Base-by-base conservation (phyloP, 306 rosid genomes). In the Adenanthera pavonina region DNA sequence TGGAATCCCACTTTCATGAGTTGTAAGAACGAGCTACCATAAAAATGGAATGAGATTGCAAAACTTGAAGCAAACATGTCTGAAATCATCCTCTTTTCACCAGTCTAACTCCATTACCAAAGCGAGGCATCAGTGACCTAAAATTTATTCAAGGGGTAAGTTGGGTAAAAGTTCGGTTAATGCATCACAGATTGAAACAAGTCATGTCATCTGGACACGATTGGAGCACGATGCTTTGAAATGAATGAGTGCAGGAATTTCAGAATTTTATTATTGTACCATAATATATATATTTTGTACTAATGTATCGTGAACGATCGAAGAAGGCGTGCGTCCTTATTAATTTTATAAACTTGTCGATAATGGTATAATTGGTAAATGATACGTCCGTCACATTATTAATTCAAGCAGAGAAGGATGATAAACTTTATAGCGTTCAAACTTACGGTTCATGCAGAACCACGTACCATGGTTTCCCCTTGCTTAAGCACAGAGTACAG, bases 361-460 rank as follows among this genome's bases (percentile, higher is more conserved):
- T 33, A 2, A 61, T 61, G 43, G 43, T 4, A 62, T 34, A 14
- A 2, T 30, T 61, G 43, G 43, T 4, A 62, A 62, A 14, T 41
- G 47, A 25, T 69, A 25, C 10, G 3, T 69, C 36, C 14, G 53
- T 46, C 38, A 46, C 17, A 0, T 6, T 2, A 25, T 44, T 69
- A 11, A 69, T 43, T 69, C 17, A 69, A 25, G 41, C 40, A 25
- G 56, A 70, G 47, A 70, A 47, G 75, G 75, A 70, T 4, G 20
- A 13, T 25, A 69, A 33, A 44, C 0, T 12, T 3, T 13, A 3
- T 13, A 30, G 0, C 14, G 52, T 43, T 5, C 13, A 70, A 41
- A 6, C 75, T 30, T 14, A 47, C 4, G 41, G 20, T 47, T 30
- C 75, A 46, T 70, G 59, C 38, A 44, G n/a, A 10, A 11, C 38